These are phyloP conservation scores for Sugiyamaella pinicola DNA, from an alignment of 1,139 yeast species.

Conservation along the genomic window DNA sequence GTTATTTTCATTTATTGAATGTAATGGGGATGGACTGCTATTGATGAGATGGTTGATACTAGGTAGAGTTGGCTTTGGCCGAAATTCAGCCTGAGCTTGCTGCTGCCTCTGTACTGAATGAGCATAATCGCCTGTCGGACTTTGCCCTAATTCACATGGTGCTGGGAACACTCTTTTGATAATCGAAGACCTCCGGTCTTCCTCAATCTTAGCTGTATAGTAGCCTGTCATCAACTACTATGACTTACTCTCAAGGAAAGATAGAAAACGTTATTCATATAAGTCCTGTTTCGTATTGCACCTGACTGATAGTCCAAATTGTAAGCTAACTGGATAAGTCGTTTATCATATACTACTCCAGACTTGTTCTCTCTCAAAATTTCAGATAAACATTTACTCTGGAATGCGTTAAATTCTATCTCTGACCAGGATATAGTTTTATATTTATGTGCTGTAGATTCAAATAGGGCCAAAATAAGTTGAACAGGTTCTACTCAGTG, in stretches of 20 bases:
- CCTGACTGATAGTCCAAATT: not conserved
- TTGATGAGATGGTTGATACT: slow-evolving; percentile 14
- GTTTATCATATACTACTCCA: not conserved
- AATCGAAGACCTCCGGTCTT: slow-evolving; percentile 6
- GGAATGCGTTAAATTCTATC: not conserved
- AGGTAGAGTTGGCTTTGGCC: slow-evolving; percentile 14
- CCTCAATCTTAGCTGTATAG: slow-evolving; percentile 2
- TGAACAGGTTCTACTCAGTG: not conserved
- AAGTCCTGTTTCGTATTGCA: no score
- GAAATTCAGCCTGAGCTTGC: not conserved
- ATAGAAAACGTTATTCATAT: not conserved
- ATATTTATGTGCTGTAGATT: slow-evolving; percentile 10
- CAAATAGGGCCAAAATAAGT: slow-evolving; percentile 10
- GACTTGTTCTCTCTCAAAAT: not conserved
- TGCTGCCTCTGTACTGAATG: not conserved
- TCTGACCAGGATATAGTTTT: slow-evolving; percentile 10
- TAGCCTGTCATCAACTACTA: slow-evolving; percentile 3
- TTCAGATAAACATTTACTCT: not conserved
- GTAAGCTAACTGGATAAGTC: not conserved
- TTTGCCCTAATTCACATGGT: not conserved
- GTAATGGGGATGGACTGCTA: not conserved
- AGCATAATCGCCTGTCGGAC: not conserved
- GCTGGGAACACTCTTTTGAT: not conserved
- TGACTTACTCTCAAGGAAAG: not conserved
- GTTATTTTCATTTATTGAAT: not conserved